Evolutionary conservation across 495 filamentous ascomycete species (phyloP), one percentile per base, ranked within the genome.

Genomic region (Penicillium flavigenum): DNA sequence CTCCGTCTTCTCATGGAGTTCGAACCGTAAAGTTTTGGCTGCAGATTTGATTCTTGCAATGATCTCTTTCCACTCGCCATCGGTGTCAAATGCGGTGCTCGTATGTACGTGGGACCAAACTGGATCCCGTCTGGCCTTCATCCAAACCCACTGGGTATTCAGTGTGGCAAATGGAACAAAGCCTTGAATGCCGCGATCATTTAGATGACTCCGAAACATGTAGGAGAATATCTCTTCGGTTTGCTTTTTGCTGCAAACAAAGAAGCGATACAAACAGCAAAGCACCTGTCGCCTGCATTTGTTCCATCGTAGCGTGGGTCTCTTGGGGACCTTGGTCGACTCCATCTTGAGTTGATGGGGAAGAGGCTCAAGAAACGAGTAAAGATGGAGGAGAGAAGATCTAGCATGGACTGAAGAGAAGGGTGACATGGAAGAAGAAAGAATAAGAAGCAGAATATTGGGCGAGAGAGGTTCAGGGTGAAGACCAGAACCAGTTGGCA

Each of bases 201-300:
- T 29, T 0, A 75, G 49, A 10, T 72, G 51, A 0, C 17, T 0
- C 26, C 44, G 8, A 22, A 71, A 76, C 0, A 67, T 51, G 1
- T 41, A 17, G 10, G 63, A 71, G 32, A 77, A 73, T 1, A 75
- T 52, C 0, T 41, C 52, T 26, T 39, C 45, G 2, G 69, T 62
- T 0, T 36, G 51, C 0, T 49, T 24, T 3, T 32, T 10, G 16
- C 61, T 56, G 11, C 31, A 43, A 0, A 51, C 1, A 34, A 68
- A 76, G 39, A 71, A 76, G 6, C 66, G 56, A 27, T 49, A 60
- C 5, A 71, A 14, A 27, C 64, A 71, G n/a, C 72, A 75, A 1
- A 75, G 56, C 0, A 70, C 36, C 5, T 64, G 16, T n/a, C 66
- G 47, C 17, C 66, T 56, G 14, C 64, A 57, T 5, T 51, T 12